Percentiles rank a stretch among this genome's conserved stretches.
These are phyloP conservation scores for Saccharomycopsis oosterbeekiorum DNA, from an alignment of 805 yeast genomes.

Conservation along the genomic window DNA sequence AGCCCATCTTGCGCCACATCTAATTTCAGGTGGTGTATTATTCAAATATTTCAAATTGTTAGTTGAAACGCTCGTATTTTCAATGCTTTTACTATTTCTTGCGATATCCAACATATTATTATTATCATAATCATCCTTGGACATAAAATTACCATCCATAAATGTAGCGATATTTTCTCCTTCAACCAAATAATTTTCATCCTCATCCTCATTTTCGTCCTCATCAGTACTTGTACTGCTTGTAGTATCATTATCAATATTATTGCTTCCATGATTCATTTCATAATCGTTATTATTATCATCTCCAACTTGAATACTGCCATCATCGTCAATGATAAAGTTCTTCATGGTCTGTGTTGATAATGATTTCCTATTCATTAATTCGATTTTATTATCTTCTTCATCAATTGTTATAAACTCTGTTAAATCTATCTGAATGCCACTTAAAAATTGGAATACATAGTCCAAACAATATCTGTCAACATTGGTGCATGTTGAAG, in stretches of 20 bases:
- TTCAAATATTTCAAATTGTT: background rate
- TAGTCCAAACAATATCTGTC: constrained; percentile 71
- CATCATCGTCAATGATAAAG: background rate
- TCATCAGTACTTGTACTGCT: background rate
- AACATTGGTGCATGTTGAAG: constrained; percentile 43
- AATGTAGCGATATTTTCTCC: background rate
- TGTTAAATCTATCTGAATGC: constrained; percentile 58
- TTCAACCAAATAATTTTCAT: constrained; percentile 18
- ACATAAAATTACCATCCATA: background rate
- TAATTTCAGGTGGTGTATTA: constrained; percentile 13
- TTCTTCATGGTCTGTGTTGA: background rate
- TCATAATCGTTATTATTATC: background rate
- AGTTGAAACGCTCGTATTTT: background rate
- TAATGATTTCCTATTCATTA: background rate
- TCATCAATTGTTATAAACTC: constrained; percentile 20
- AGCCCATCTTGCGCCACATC: constrained; percentile 19
- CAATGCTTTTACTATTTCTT: background rate
- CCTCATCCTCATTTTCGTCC: constrained; percentile 12
- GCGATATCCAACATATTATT: background rate
- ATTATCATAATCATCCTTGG: background rate
- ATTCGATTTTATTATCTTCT: constrained; percentile 16
- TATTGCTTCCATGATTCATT: background rate
- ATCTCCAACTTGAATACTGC: background rate
- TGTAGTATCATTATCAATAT: constrained; percentile 4
- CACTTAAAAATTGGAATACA: constrained; percentile 40